These are phyloP conservation scores for Plasmopara halstedii DNA, from an alignment of 352 stramenopile species.

Conservation along the genomic window DNA sequence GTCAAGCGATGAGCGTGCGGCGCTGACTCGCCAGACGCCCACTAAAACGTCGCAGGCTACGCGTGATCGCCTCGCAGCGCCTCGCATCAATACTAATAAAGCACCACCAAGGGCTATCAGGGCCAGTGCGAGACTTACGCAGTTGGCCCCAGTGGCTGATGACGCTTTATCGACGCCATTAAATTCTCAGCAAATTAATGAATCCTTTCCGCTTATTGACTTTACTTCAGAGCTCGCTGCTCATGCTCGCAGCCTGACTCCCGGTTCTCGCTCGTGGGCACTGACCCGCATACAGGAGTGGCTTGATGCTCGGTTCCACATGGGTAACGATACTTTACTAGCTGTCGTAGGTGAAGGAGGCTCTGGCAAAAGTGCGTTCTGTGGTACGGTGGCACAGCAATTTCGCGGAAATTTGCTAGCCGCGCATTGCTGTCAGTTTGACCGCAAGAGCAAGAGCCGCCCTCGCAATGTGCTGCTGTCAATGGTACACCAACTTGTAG, in stretches of 20 bases:
- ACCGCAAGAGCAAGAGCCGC: slow-evolving; percentile 62
- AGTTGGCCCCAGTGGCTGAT: slow-evolving; percentile 60
- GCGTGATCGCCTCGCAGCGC: slow-evolving; percentile 39
- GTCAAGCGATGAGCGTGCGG: slow-evolving; percentile 33
- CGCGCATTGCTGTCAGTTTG: slow-evolving; percentile 69
- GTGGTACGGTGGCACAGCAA: slow-evolving; percentile 40
- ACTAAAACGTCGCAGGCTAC: slow-evolving; percentile 44
- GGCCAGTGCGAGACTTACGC: slow-evolving; percentile 38
- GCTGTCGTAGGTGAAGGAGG: slow-evolving; percentile 64
- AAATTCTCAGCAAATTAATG: slow-evolving; percentile 60
- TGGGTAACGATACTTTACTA: slow-evolving; percentile 45
- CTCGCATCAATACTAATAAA: slow-evolving; percentile 21
- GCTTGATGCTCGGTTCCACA: slow-evolving; percentile 64
- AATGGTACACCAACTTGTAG: slow-evolving; percentile 73
- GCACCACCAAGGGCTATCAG: slow-evolving; percentile 9
- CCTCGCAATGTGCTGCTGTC: slow-evolving; percentile 71
- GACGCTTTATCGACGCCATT: slow-evolving; percentile 58
- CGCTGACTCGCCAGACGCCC: slow-evolving; percentile 37
- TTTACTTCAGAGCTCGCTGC: slow-evolving; percentile 38
- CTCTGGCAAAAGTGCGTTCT: slow-evolving; percentile 61
- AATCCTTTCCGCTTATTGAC: slow-evolving; percentile 80
- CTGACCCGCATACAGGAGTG: slow-evolving; percentile 66
- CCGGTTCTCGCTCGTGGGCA: slow-evolving; percentile 54
- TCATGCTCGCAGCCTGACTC: slow-evolving; percentile 32
- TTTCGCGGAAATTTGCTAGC: slow-evolving; percentile 50